These are phyloP conservation scores for Andrographis paniculata DNA, from an alignment of 305 asterid genomes.

Conservation along the genomic window DNA sequence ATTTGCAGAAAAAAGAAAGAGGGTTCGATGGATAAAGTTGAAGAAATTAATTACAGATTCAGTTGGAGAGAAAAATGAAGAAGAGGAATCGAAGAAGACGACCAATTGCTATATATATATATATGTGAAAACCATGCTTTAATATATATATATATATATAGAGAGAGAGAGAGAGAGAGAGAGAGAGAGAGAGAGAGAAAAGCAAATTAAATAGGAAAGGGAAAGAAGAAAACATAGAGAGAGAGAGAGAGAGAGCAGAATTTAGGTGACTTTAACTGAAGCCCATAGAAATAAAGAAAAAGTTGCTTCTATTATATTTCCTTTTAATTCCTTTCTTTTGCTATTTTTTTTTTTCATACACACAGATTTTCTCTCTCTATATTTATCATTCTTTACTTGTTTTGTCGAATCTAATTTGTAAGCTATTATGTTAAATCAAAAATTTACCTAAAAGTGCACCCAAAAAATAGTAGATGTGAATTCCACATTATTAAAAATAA, in stretches of 20 bases:
- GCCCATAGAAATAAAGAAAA: slow-evolving; percentile 59
- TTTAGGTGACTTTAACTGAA: slow-evolving; percentile 65
- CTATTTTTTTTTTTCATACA: slow-evolving; percentile 26
- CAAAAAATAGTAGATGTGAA: too few relatives aligned
- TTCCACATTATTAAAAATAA: too few relatives aligned
- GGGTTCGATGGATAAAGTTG: background rate
- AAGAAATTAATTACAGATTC: background rate
- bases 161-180: background rate
- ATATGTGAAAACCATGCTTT: too few relatives aligned
- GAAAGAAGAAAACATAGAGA: too few relatives aligned
- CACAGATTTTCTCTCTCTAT: slow-evolving; percentile 26
- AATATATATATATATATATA: background rate
- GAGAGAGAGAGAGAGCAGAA: background rate
- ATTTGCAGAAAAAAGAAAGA: background rate
- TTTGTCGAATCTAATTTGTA: too few relatives aligned
- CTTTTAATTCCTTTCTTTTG: slow-evolving; percentile 45
- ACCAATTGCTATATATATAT: too few relatives aligned
- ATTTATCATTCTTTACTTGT: too few relatives aligned
- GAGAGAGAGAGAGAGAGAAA: background rate
- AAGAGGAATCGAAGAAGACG: too few relatives aligned
- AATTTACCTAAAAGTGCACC: too few relatives aligned
- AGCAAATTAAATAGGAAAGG: too few relatives aligned
- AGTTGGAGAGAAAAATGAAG: background rate
- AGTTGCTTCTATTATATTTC: slow-evolving; percentile 23
- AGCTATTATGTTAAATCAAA: too few relatives aligned